Base-by-base conservation (phyloP, 2,329 filamentous ascomycete species). In the Stachybotrys elegans region DNA sequence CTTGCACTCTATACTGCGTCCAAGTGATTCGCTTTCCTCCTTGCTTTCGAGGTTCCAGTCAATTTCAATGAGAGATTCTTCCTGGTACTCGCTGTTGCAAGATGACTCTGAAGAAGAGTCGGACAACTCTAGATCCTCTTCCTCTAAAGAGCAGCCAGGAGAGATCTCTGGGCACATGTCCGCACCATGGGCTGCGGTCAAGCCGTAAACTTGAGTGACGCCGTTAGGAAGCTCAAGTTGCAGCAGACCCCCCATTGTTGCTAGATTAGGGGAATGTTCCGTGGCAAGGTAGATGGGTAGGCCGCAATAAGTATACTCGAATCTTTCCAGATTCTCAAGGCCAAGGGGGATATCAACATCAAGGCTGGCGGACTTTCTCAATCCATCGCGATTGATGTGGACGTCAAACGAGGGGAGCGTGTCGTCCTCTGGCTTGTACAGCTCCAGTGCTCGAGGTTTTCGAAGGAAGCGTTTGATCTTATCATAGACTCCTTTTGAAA, bases 381-480 rank as follows among this genome's bases (percentile, higher is more conserved):
- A 14, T 14, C 14, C 9, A 29, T 8, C 9, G 14, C 25, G 9
- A 14, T 8, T 14, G 8, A 29, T 14, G 25, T 29, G 25, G 25
- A 47, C 32, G 5, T 40, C 32, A 27, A 47, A 47, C 5, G 22
- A n/a, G 4, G 22, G 32, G 4, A 35, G 6, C 9, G 16, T 8
- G 8, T 8, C 19, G n/a, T 27, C 38, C 3, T 16, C 42, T 14
- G 23, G 32, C 42, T 42, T 20, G 17, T 36, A 44, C 5, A 27
- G 35, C 3, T 22, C 37, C 20, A 22, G 23, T 12, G 43, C 38
- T 6, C 40, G 22, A 5, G 23, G 22, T 17, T 47, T 21, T 14
- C n/a, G 41, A 16, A 42, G 38, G 9, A 46, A 25, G 2, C 38
- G 19, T 22, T 39, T 42, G 8, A 40, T 40, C 38, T 42, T 47